Conservation (phyloP, 2,329 filamentous ascomycete species). For the Pseudocercospora pini-densiflorae region DNA sequence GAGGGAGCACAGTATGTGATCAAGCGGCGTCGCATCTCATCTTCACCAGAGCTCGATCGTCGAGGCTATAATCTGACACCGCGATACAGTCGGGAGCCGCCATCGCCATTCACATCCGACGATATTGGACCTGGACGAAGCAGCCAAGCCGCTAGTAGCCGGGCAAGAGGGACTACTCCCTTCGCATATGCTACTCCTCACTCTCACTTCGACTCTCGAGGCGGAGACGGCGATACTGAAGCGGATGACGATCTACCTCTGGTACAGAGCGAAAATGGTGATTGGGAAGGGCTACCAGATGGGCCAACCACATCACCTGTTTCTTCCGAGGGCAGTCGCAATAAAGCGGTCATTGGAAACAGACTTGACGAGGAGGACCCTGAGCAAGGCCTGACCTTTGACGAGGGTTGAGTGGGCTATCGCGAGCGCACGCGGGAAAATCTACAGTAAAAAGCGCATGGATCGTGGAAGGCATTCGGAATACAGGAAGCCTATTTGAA, state of each 20-base stretch:
- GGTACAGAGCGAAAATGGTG: slow-evolving; percentile 20
- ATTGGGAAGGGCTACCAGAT: slow-evolving; percentile 44
- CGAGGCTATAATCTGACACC: slow-evolving; percentile 46
- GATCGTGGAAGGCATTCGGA: slow-evolving; percentile 3
- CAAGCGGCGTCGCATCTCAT: slow-evolving; percentile 59
- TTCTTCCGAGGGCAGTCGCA: slow-evolving; percentile 9
- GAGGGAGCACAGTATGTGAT: slow-evolving; percentile 26
- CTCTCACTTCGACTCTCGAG: slow-evolving; percentile 52
- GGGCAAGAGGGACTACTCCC: slow-evolving; percentile 55
- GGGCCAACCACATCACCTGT: slow-evolving; percentile 22
- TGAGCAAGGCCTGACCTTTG: slow-evolving; percentile 28
- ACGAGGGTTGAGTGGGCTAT: slow-evolving; percentile 25
- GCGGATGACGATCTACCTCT: slow-evolving; percentile 20
- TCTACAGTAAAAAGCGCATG: slow-evolving; percentile 6
- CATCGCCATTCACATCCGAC: slow-evolving; percentile 47
- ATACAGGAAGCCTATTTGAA: slow-evolving; percentile 14
- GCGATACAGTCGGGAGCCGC: slow-evolving; percentile 50
- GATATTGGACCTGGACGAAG: slow-evolving; percentile 28
- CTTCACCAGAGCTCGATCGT: slow-evolving; percentile 55
- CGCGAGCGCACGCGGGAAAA: background rate
- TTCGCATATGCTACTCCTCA: slow-evolving; percentile 77
- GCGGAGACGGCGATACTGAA: slow-evolving; percentile 39
- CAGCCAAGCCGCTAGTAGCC: slow-evolving; percentile 46
- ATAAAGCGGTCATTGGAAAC: slow-evolving; percentile 28
- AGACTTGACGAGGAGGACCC: slow-evolving; percentile 22